Percentiles rank a stretch among this genome's conserved stretches.
Conservation (phyloP, 2,329 filamentous ascomycete genomes). For the Xylariaceae sp. region DNA sequence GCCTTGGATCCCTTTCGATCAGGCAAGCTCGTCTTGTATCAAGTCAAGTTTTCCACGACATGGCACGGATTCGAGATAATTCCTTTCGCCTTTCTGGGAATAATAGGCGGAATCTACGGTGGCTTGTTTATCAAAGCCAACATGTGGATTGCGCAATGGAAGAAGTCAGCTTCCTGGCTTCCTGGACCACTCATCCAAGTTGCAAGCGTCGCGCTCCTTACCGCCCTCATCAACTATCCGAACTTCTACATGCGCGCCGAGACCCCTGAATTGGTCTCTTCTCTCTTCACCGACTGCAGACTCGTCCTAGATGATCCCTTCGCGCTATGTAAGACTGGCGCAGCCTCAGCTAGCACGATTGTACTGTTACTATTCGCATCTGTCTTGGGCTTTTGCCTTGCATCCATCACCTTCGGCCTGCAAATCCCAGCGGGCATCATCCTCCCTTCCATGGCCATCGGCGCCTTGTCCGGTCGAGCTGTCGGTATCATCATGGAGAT, state of each 20-base stretch:
- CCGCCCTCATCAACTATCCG: constrained; percentile 87
- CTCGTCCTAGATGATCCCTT: constrained; percentile 78
- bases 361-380: constrained; percentile 77
- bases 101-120: constrained; percentile 89
- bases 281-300: constrained; percentile 86
- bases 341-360: constrained; percentile 76
- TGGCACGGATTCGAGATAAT: constrained; percentile 95
- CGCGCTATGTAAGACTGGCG: constrained; percentile 82
- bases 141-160: constrained; percentile 78
- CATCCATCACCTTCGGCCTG: constrained; percentile 84
- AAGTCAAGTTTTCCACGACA: constrained; percentile 83
- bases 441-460: constrained; percentile 91
- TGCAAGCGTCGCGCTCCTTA: constrained; percentile 69
- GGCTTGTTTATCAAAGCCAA: constrained; percentile 93
- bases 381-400: constrained; percentile 76
- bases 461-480: constrained; percentile 82
- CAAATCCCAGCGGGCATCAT: constrained; percentile 95
- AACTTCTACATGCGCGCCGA: constrained; percentile 96
- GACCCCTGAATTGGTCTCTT: constrained; percentile 83
- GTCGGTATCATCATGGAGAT: constrained; percentile 86
- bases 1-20: constrained; percentile 91
- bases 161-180: constrained; percentile 60
- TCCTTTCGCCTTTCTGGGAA: constrained; percentile 79
- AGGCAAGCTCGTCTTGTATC: constrained; percentile 91
- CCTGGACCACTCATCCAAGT: constrained; percentile 77